Conservation (phyloP, 495 filamentous ascomycete species). For the Melanomma pulvis-pyrius region DNA sequence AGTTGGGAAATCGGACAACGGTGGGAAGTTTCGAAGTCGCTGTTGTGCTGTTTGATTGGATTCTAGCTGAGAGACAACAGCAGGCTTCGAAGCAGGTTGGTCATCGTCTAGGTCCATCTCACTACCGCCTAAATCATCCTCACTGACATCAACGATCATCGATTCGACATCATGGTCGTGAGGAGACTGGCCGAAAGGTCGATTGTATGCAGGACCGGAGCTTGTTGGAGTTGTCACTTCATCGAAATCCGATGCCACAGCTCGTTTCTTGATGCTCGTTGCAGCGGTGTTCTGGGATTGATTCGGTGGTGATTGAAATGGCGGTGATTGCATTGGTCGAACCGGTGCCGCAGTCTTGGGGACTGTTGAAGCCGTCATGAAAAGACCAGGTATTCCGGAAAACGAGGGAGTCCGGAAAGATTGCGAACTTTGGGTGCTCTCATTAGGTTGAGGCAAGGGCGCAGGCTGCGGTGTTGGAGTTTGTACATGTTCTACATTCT, state of each 20-base stretch:
- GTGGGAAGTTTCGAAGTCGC: conserved; percentile 46
- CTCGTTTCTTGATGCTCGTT: conserved; percentile 3
- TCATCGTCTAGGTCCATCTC: conserved; percentile 51
- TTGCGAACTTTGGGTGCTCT: not conserved
- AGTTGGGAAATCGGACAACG: conserved; percentile 46
- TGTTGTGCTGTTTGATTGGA: conserved; percentile 21
- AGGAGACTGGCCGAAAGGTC: conserved; percentile 29
- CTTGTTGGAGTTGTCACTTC: conserved; percentile 6
- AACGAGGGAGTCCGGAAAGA: conserved; percentile 6
- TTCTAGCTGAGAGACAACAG: conserved; percentile 28
- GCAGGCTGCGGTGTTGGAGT: not conserved
- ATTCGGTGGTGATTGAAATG: not conserved
- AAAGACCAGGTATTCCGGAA: conserved; percentile 57
- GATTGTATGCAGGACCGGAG: conserved; percentile 8
- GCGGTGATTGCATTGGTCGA: not conserved
- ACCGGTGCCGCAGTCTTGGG: not conserved
- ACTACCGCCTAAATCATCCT: conserved; percentile 58
- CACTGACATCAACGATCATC: conserved; percentile 79
- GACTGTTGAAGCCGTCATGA: conserved; percentile 48
- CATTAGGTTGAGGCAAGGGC: not conserved
- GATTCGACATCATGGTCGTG: conserved; percentile 40
- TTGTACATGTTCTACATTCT: not conserved
- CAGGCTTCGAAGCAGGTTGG: conserved; percentile 43
- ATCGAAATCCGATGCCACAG: conserved; percentile 20
- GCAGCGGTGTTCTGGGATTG: not conserved